Evolutionary conservation across 106 monocot species (phyloP).

Genomic region (Allium fistulosum): DNA sequence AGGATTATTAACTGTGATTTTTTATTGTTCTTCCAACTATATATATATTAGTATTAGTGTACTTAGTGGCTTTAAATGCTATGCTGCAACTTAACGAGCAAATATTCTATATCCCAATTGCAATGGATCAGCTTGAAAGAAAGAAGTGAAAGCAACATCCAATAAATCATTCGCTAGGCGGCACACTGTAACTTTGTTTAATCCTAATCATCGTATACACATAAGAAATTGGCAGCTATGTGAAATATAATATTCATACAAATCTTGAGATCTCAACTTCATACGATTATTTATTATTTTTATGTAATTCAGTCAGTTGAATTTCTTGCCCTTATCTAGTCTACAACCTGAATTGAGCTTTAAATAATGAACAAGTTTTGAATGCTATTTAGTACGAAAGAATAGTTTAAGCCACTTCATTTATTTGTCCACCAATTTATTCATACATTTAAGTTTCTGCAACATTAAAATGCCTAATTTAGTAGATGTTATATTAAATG

Average conservation of each 20-base stretch:
- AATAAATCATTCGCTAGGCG: too few species aligned
- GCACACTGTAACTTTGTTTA: too few species aligned
- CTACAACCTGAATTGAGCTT: too few species aligned
- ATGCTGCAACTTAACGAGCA: background rate
- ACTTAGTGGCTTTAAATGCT: background rate
- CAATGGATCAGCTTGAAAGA: too few species aligned
- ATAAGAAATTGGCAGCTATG: too few species aligned
- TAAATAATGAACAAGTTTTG: too few species aligned
- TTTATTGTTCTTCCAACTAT: background rate
- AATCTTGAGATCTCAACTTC: background rate
- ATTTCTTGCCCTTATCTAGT: background rate
- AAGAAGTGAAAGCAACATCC: too few species aligned
- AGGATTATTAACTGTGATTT: background rate
- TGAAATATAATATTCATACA: background rate
- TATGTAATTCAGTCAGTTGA: background rate
- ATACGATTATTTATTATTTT: background rate
- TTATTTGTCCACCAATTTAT: conserved; percentile 1
- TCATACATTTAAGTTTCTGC: background rate
- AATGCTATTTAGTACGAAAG: too few species aligned
- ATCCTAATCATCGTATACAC: too few species aligned
- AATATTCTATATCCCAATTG: background rate
- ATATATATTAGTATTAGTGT: background rate
- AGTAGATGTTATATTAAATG: background rate
- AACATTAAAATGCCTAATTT: background rate
- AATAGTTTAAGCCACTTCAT: background rate